These are phyloP conservation scores for Fusarium compactum DNA, from an alignment of 2,329 filamentous ascomycete genomes.

Conservation along the genomic window DNA sequence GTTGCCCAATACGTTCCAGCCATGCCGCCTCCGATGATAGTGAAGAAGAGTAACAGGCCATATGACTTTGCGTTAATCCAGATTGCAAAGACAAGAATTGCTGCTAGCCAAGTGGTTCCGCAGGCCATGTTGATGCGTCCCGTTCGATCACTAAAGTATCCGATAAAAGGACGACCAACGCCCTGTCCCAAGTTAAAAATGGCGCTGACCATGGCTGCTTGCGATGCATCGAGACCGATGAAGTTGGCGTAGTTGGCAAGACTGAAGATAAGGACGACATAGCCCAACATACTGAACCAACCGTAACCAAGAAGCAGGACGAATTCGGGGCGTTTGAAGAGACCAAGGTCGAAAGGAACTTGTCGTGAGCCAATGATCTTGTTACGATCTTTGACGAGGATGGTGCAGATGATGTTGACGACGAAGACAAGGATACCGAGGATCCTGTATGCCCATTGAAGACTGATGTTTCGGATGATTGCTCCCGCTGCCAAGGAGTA, in stretches of 20 bases:
- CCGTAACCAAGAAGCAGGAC: conserved; percentile 74
- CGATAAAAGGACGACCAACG: conserved; percentile 77
- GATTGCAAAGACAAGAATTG: conserved; percentile 74
- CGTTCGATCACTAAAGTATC: conserved; percentile 76
- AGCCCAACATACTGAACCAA: conserved; percentile 78
- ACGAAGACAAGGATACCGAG: conserved; percentile 72
- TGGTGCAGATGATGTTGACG: conserved; percentile 72
- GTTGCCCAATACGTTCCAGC: conserved; percentile 79
- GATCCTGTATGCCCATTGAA: conserved; percentile 76
- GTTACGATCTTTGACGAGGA: conserved; percentile 78
- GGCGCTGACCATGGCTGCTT: conserved; percentile 79
- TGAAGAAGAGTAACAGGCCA: conserved; percentile 77
- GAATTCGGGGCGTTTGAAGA: conserved; percentile 74
- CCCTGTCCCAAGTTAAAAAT: conserved; percentile 77
- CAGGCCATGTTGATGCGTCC: conserved; percentile 80
- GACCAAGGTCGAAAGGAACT: conserved; percentile 71
- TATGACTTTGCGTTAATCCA: conserved; percentile 77
- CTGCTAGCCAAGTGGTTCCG: conserved; percentile 72
- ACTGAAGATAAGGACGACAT: conserved; percentile 81
- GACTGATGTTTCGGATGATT: conserved; percentile 73
- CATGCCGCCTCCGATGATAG: conserved; percentile 76
- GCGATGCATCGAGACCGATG: conserved; percentile 73
- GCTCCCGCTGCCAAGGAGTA: conserved; percentile 76
- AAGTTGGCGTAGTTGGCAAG: conserved; percentile 78
- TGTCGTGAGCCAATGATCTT: conserved; percentile 76